Percentiles rank a stretch among this genome's conserved stretches.
Evolutionary conservation across 805 yeast genomes (phyloP).

Genomic region (Helenozyma baotianmanensis): DNA sequence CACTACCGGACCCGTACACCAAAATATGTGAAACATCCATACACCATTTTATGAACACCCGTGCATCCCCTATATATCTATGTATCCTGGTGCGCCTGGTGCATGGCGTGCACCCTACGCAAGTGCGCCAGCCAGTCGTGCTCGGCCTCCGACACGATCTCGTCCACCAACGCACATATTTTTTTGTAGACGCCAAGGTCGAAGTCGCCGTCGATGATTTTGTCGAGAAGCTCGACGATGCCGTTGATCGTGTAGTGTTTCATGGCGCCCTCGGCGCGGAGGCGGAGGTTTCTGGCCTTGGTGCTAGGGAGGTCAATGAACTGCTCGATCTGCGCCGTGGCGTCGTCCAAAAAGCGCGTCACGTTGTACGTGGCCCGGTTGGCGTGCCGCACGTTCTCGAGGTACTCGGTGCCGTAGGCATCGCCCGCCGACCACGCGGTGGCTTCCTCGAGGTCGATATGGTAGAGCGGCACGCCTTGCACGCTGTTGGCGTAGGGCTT

Average conservation of each 20-base stretch:
- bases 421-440: constrained; percentile 4
- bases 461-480: constrained; percentile 11
- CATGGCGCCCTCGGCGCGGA: constrained; percentile 10
- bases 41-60: no score
- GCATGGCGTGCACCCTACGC: no score
- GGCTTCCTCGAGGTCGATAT: constrained; percentile 5
- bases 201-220: constrained; percentile 1
- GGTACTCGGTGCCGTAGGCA: constrained; percentile 12
- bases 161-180: constrained; percentile 10
- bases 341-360: constrained; percentile 6
- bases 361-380: constrained; percentile 7
- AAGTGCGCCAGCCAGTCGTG: constrained; percentile 13
- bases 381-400: constrained; percentile 1
- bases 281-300: constrained; percentile 2
- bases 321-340: not conserved
- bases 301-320: constrained; percentile 7
- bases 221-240: constrained; percentile 9
- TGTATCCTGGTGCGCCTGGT: no score
- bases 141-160: constrained; percentile 4
- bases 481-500: constrained; percentile 9
- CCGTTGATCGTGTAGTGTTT: constrained; percentile 13
- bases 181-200: not conserved
- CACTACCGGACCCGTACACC: no score
- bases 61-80: no score
- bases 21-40: no score